phyloP scores from a whole-genome alignment of 1,284 basidiomycete species.

The Lentinus polychrous region DNA sequence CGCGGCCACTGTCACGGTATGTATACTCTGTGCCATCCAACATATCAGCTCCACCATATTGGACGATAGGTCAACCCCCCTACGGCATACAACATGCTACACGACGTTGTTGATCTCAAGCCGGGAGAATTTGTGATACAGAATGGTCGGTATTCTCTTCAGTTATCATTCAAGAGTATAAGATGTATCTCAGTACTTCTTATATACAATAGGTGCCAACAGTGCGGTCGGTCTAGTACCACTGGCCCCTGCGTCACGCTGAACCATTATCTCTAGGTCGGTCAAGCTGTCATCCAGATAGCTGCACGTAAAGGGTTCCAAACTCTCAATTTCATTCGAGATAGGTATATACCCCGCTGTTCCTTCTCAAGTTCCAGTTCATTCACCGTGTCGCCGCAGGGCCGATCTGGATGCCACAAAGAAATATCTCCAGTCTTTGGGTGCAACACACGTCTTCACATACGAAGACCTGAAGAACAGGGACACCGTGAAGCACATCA shows the following conservation, averaged over 20 bases:
- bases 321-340: constrained; percentile 74
- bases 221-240: constrained; percentile 51
- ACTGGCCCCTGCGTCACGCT: constrained; percentile 6
- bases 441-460: constrained; percentile 68
- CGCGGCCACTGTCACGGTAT: constrained; percentile 69
- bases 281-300: constrained; percentile 77
- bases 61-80: constrained; percentile 71
- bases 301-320: constrained; percentile 60
- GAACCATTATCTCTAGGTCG: constrained; percentile 39
- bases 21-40: constrained; percentile 12
- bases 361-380: background rate
- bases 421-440: constrained; percentile 45
- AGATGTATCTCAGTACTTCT: background rate
- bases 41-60: background rate
- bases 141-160: constrained; percentile 43
- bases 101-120: constrained; percentile 56
- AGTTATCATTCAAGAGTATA: background rate
- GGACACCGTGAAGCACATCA: constrained; percentile 23
- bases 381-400: constrained; percentile 26
- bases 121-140: constrained; percentile 74
- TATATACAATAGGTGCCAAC: constrained; percentile 44
- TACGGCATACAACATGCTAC: constrained; percentile 77
- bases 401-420: constrained; percentile 47
- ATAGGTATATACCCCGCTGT: constrained; percentile 39
- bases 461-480: constrained; percentile 66